Evolutionary conservation across 257 asterid species (phyloP), one percentile per base, ranked within the genome.

Genomic region (Primulina eburnea): DNA sequence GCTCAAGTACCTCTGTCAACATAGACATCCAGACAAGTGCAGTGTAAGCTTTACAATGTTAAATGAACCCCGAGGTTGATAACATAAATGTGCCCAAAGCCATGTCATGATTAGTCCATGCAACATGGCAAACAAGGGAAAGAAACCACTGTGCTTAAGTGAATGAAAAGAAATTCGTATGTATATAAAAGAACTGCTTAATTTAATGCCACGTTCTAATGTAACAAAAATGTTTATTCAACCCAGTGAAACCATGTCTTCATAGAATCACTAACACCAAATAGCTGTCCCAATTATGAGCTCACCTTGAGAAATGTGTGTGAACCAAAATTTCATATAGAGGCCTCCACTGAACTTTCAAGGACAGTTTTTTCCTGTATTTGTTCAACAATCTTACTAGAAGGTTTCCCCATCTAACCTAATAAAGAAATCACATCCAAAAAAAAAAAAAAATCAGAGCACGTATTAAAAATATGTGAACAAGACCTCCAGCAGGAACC

Each of bases 331-430:
- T 86, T 70, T 94, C 88, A 63, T 89, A 91, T 37, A 94, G 78
- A 63, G 95, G 97, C 81, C 92, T 84, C 99, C 99, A 94, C 71
- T 83, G 95, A 76, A 91, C 82, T 77, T 82, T 73, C 77, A 94
- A 72, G 80, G 89, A 81, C 75, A 94, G 71, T 80, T 78, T 91
- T 81, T 85, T 91, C 80, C 95, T 81, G 83, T 85, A 91, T 73
- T 89, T 94, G 80, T 91, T 88, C 86, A 94, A 75, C 67, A 89
- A 50, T 76, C 80, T 91, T 76, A 94, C 97, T 83, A 94, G 76
- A 72, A 94, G 74, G 74, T 82, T 81, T 82, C 96, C 99, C 99
- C 99, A 94, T 87, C 95, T 89, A 84, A 89, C 96, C 99, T 94
- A 81, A 77, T 73, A 76, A 76, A 68, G 71, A 82, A 73, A 83